Conservation (phyloP, 352 stramenopile genomes). For the Elongisporangium undulatum region DNA sequence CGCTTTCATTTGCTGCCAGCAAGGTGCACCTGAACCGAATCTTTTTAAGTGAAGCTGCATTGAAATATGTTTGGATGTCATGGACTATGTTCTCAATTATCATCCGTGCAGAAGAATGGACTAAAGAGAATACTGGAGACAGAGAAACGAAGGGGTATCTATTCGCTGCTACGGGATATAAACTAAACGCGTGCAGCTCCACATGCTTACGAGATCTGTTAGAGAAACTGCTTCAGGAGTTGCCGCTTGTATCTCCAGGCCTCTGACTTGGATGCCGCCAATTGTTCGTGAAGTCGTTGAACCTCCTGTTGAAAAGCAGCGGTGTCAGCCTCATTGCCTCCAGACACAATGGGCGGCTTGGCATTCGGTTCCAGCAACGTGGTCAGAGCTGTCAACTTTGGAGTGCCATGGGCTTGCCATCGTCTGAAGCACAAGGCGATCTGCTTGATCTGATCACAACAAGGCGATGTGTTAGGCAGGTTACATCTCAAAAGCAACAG, state of each 20-base stretch:
- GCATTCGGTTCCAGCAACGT: not conserved
- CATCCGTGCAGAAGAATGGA: too few relatives aligned
- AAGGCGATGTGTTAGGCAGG: not conserved
- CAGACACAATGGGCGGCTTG: conserved; percentile 1
- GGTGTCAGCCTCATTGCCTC: conserved; percentile 18
- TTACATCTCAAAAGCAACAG: not conserved
- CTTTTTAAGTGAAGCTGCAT: not conserved
- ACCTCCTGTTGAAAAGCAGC: conserved; percentile 55
- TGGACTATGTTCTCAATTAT: too few relatives aligned
- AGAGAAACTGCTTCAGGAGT: conserved; percentile 71
- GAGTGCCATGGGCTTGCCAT: conserved; percentile 15
- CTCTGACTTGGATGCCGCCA: conserved; percentile 64
- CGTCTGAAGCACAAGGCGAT: conserved; percentile 27
- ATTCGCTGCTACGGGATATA: too few relatives aligned
- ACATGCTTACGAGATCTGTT: conserved; percentile 2
- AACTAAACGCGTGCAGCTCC: too few relatives aligned
- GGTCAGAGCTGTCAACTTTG: not conserved
- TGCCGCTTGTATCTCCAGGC: conserved; percentile 75
- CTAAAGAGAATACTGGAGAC: too few relatives aligned
- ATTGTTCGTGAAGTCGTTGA: conserved; percentile 60
- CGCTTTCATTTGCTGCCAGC: not conserved
- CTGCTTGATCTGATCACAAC: conserved; percentile 26
- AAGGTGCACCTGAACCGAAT: not conserved
- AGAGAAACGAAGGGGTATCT: not conserved
- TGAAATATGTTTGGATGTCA: not conserved